Evolutionary conservation across 2,329 filamentous ascomycete genomes (phyloP).

Genomic region (Pezicula neosporulosa): DNA sequence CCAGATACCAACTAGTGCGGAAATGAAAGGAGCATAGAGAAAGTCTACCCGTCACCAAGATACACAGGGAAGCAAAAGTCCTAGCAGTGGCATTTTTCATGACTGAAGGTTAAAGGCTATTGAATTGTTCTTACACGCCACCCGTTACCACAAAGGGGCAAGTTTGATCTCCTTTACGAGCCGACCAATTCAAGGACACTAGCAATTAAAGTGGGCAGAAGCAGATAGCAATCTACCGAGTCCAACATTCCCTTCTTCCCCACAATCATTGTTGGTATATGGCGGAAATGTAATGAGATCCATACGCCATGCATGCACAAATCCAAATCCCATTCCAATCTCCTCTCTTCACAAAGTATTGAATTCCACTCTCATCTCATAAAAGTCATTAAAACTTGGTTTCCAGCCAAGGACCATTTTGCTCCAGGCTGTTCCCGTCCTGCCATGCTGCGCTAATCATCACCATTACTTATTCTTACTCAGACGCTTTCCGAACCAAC

Average conservation of each 20-base stretch:
- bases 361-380: slow-evolving; percentile 9
- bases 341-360: slow-evolving; percentile 7
- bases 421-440: not conserved
- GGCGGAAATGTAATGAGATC: slow-evolving; percentile 1
- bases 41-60: not conserved
- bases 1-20: not conserved
- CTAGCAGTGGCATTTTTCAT: not conserved
- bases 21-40: not conserved
- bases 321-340: slow-evolving; percentile 10
- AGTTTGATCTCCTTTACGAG: not conserved
- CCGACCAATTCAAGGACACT: not conserved
- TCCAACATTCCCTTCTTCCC: not conserved
- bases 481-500: slow-evolving; percentile 83
- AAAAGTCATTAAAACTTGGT: slow-evolving; percentile 11
- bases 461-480: slow-evolving; percentile 51
- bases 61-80: too few species aligned
- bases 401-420: slow-evolving; percentile 1
- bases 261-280: not conserved
- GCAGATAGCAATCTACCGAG: not conserved
- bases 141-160: not conserved
- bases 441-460: slow-evolving; percentile 9
- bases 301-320: slow-evolving; percentile 17
- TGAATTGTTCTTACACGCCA: not conserved
- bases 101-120: not conserved
- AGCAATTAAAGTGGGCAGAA: slow-evolving; percentile 1